These are phyloP conservation scores for Byssothecium circinans DNA, from an alignment of 2,329 filamentous ascomycete genomes.

Conservation along the genomic window DNA sequence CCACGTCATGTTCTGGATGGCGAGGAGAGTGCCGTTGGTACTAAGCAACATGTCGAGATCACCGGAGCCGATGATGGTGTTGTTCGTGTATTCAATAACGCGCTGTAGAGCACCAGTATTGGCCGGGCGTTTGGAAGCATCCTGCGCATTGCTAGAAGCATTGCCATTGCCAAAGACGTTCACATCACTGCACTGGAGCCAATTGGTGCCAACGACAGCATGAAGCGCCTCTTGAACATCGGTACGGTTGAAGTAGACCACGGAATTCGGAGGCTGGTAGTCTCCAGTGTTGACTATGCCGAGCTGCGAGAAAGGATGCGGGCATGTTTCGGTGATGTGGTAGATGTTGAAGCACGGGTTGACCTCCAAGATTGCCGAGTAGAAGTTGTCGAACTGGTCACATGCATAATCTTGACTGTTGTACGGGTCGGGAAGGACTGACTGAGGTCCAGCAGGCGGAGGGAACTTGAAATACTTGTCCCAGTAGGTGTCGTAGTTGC, in stretches of 20 bases:
- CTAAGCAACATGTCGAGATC: slow-evolving; percentile 54
- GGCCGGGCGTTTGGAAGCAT: slow-evolving; percentile 44
- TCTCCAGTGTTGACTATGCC: slow-evolving; percentile 44
- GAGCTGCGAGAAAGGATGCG: slow-evolving; percentile 42
- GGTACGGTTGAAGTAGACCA: slow-evolving; percentile 55
- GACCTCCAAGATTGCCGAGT: slow-evolving; percentile 43
- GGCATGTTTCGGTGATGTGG: slow-evolving; percentile 51
- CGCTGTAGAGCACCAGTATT: slow-evolving; percentile 47
- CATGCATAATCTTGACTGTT: slow-evolving; percentile 28
- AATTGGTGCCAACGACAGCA: slow-evolving; percentile 48
- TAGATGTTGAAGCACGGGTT: slow-evolving; percentile 58
- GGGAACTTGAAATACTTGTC: slow-evolving; percentile 47
- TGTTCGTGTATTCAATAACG: slow-evolving; percentile 57
- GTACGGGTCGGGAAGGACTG: slow-evolving; percentile 24
- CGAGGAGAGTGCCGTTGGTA: slow-evolving; percentile 56
- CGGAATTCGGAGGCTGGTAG: slow-evolving; percentile 44
- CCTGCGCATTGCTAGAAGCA: slow-evolving; percentile 23
- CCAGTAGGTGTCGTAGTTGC: slow-evolving; percentile 42
- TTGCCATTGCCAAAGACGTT: slow-evolving; percentile 47
- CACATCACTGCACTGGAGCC: slow-evolving; percentile 45
- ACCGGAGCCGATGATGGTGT: slow-evolving; percentile 53
- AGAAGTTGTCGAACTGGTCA: slow-evolving; percentile 46
- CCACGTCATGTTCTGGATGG: slow-evolving; percentile 59
- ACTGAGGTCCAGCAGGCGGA: slow-evolving; percentile 34
- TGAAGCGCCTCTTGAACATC: slow-evolving; percentile 56